These are phyloP conservation scores for Eucommia ulmoides DNA, from an alignment of 257 asterid species.

Conservation along the genomic window DNA sequence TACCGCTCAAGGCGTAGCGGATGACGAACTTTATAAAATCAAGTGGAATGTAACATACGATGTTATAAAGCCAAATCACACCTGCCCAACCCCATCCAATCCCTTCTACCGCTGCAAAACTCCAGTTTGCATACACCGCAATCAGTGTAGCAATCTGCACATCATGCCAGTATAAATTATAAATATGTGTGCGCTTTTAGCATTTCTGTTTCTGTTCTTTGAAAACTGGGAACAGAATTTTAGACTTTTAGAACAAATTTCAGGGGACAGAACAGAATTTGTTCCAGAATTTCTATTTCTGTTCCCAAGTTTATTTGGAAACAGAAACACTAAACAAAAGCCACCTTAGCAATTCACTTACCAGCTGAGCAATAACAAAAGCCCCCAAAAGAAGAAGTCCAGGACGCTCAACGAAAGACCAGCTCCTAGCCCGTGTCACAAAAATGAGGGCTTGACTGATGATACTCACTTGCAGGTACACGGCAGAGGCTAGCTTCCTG, in stretches of 20 bases:
- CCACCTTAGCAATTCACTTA: too few relatives aligned
- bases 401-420: neutral
- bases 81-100: neutral
- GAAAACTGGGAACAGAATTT: too few relatives aligned
- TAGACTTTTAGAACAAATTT: too few relatives aligned
- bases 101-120: neutral
- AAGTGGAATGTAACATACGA: neutral
- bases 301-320: too few relatives aligned
- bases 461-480: constrained; percentile 2
- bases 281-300: too few relatives aligned
- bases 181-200: too few relatives aligned
- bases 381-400: neutral
- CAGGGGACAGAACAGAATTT: too few relatives aligned
- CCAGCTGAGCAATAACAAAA: neutral
- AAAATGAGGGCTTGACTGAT: constrained; percentile 1
- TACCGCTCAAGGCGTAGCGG: neutral
- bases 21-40: neutral
- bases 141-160: neutral
- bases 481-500: neutral
- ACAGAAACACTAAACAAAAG: too few relatives aligned
- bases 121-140: neutral
- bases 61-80: neutral
- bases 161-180: too few relatives aligned
- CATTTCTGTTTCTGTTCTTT: too few relatives aligned
- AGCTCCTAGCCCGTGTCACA: neutral